Evolutionary conservation across 2,329 filamentous ascomycete genomes (phyloP).

Genomic region (Talaromyces piceae): DNA sequence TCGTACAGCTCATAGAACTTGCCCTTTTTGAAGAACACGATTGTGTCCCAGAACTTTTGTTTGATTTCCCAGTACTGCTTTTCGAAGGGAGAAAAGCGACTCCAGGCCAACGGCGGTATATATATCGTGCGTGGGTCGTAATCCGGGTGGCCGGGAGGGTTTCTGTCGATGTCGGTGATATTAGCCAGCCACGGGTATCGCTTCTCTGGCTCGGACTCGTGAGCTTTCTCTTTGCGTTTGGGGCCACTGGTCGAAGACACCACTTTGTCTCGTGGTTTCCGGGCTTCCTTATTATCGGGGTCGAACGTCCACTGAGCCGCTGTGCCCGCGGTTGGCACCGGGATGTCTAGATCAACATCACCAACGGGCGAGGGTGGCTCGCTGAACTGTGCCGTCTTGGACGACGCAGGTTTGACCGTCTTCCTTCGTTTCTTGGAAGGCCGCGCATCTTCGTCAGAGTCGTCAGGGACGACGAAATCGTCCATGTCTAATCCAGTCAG

Average conservation of each 20-base stretch:
- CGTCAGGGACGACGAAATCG: constrained; percentile 81
- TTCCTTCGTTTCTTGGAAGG: constrained; percentile 67
- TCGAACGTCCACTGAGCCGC: constrained; percentile 77
- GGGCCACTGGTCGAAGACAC: constrained; percentile 27
- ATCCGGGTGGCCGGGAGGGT: constrained; percentile 71
- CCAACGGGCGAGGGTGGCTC: constrained; percentile 43
- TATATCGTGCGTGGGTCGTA: constrained; percentile 89
- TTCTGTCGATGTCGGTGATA: constrained; percentile 73
- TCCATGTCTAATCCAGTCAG: constrained; percentile 56
- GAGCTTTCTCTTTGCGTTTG: constrained; percentile 56
- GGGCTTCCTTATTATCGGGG: constrained; percentile 49
- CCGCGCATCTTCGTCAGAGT: constrained; percentile 67
- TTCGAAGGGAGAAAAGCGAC: constrained; percentile 85
- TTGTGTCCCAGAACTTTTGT: constrained; percentile 92
- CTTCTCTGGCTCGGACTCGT: constrained; percentile 73
- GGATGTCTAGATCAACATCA: constrained; percentile 49
- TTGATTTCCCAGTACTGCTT: constrained; percentile 99
- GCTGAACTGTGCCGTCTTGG: constrained; percentile 20
- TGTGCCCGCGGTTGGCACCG: constrained; percentile 55
- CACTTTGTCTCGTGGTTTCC: constrained; percentile 40
- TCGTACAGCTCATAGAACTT: constrained; percentile 99
- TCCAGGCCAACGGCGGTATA: constrained; percentile 73
- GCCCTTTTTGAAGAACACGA: constrained; percentile 99
- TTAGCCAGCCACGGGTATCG: constrained; percentile 88
- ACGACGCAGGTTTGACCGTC: constrained; percentile 40